Evolutionary conservation across 73 alveolate species (phyloP).

Genomic region (Tetrahymena borealis): DNA sequence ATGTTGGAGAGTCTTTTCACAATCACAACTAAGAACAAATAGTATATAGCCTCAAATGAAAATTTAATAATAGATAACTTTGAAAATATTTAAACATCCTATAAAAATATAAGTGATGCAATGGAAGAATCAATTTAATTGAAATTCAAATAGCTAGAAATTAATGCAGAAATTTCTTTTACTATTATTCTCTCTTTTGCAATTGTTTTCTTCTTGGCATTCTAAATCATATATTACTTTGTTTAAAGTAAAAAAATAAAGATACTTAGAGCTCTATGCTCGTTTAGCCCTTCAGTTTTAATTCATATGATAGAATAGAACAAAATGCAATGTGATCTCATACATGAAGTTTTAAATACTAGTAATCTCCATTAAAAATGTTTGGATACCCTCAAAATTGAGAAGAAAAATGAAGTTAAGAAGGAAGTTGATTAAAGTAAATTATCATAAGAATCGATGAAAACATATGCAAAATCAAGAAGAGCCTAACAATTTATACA

Average conservation of each 20-base stretch:
- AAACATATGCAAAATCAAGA: not conserved
- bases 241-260: not conserved
- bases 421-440: not conserved
- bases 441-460: not conserved
- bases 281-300: not conserved
- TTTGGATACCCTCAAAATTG: not conserved
- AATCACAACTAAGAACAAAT: not conserved
- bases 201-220: not conserved
- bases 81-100: not conserved
- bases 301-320: not conserved
- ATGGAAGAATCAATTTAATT: not conserved
- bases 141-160: not conserved
- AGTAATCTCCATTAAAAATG: not conserved
- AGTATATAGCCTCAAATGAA: not conserved
- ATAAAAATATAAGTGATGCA: not conserved
- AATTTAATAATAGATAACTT: not conserved
- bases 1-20: not conserved
- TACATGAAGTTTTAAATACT: not conserved
- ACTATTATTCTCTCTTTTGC: not conserved
- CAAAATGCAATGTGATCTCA: not conserved
- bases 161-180: not conserved
- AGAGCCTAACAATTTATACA: not conserved
- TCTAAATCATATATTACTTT: not conserved
- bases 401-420: too few species aligned
- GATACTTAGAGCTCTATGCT: not conserved